Conservation (phyloP, 73 alveolate genomes). For the Paramecium bursaria region DNA sequence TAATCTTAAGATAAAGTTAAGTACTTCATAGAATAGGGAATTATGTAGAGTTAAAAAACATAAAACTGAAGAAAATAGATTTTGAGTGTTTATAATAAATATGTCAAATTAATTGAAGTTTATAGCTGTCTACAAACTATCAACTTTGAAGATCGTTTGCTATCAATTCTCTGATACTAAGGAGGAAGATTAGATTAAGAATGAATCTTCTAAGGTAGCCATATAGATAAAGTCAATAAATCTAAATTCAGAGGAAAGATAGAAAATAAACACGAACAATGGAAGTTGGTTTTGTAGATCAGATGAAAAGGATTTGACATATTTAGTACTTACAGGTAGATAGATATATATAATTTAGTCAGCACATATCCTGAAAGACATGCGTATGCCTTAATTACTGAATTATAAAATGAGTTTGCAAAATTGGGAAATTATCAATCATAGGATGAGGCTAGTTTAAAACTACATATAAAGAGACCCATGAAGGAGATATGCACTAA, state of each 20-base stretch:
- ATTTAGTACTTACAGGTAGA: slow-evolving; percentile 44
- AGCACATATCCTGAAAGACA: slow-evolving; percentile 71
- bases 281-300: slow-evolving; percentile 70
- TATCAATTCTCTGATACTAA: background rate
- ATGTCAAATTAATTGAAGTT: slow-evolving; percentile 40
- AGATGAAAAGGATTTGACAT: slow-evolving; percentile 23
- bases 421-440: slow-evolving; percentile 13
- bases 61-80: too few species aligned
- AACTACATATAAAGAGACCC: slow-evolving; percentile 46
- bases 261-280: slow-evolving; percentile 57
- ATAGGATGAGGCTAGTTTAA: slow-evolving; percentile 54
- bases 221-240: slow-evolving; percentile 38
- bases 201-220: slow-evolving; percentile 59
- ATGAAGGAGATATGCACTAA: background rate
- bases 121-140: slow-evolving; percentile 1
- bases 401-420: slow-evolving; percentile 48
- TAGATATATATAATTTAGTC: background rate
- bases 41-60: too few species aligned
- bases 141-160: background rate
- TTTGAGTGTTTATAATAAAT: too few species aligned
- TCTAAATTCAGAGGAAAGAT: slow-evolving; percentile 49
- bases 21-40: too few species aligned
- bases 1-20: too few species aligned
- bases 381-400: slow-evolving; percentile 56
- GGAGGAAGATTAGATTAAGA: slow-evolving; percentile 40